phyloP scores from a whole-genome alignment of 495 filamentous ascomycete genomes.

The Penicillium taxi region DNA sequence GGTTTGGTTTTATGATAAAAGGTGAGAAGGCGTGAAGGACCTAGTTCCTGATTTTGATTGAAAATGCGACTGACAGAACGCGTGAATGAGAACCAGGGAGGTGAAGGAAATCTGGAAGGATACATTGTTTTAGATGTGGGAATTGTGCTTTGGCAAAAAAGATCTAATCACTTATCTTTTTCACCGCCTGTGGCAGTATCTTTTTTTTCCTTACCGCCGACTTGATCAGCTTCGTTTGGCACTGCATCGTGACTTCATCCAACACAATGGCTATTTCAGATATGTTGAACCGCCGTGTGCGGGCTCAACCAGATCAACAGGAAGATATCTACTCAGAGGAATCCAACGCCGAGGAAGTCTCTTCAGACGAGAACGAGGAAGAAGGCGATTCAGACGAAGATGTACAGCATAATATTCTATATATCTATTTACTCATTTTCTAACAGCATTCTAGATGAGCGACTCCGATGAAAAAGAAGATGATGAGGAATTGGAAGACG shows the following conservation, averaged over 20 bases:
- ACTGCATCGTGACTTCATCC: not conserved
- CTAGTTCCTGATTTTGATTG: too few species aligned
- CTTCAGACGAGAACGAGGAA: constrained; percentile 23
- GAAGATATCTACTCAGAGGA: constrained; percentile 34
- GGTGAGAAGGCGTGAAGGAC: too few species aligned
- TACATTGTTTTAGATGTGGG: constrained; percentile 1
- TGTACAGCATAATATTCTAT: constrained; percentile 28
- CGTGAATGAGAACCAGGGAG: not conserved
- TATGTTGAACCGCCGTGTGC: constrained; percentile 52
- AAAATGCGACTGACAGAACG: not conserved
- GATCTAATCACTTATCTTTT: constrained; percentile 22
- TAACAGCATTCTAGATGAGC: not conserved
- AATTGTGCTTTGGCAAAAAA: constrained; percentile 9
- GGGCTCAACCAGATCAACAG: constrained; percentile 49
- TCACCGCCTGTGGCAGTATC: constrained; percentile 23
- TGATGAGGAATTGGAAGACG: constrained; percentile 11
- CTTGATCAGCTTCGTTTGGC: not conserved
- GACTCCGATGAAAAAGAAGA: not conserved
- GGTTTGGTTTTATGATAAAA: too few species aligned
- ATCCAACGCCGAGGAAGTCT: constrained; percentile 18
- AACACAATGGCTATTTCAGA: constrained; percentile 39
- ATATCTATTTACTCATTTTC: not conserved
- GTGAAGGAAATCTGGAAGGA: constrained; percentile 1
- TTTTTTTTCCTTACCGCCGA: constrained; percentile 11
- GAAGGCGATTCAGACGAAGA: constrained; percentile 27